A percentile compares a stretch with the other conserved stretches of the same genome.
phyloP scores from a whole-genome alignment of 768 basidiomycete species.

The Suillus paluster region DNA sequence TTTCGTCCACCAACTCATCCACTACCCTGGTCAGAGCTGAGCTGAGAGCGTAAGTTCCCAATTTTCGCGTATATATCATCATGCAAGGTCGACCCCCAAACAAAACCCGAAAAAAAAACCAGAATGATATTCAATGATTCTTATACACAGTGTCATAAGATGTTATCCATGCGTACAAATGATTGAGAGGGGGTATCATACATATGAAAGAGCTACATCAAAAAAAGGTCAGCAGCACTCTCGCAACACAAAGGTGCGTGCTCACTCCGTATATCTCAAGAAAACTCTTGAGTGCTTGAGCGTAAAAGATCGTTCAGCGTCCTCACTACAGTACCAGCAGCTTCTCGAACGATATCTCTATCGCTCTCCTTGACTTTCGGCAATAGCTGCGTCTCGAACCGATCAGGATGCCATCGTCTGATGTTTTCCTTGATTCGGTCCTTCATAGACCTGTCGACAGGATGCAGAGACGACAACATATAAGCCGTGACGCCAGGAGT shows the following conservation, averaged over 20 bases:
- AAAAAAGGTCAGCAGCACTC: conserved; percentile 9
- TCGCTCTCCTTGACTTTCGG: conserved; percentile 66
- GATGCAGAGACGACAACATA: conserved; percentile 59
- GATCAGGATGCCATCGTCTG: conserved; percentile 81
- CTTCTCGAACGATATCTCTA: conserved; percentile 67
- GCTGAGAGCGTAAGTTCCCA: not conserved
- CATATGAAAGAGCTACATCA: conserved; percentile 22
- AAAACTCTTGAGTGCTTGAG: conserved; percentile 44
- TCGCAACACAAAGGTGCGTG: not conserved
- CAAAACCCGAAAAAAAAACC: not conserved
- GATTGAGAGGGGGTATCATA: conserved; percentile 37
- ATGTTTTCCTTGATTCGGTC: conserved; percentile 80
- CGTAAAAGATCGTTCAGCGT: conserved; percentile 73
- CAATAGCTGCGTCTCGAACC: conserved; percentile 73
- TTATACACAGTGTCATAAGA: conserved; percentile 6
- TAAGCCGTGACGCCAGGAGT: conserved; percentile 60
- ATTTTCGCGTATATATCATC: not conserved
- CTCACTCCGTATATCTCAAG: conserved; percentile 39
- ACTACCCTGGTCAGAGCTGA: too few species aligned
- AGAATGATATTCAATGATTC: conserved; percentile 3
- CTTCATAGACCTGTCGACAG: conserved; percentile 57
- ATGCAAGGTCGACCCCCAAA: not conserved
- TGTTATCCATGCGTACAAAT: conserved; percentile 30
- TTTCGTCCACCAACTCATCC: not conserved
- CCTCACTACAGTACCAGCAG: conserved; percentile 74